These are phyloP conservation scores for Oryza meyeriana DNA, from an alignment of 176 grass and related monocot species.

Conservation along the genomic window DNA sequence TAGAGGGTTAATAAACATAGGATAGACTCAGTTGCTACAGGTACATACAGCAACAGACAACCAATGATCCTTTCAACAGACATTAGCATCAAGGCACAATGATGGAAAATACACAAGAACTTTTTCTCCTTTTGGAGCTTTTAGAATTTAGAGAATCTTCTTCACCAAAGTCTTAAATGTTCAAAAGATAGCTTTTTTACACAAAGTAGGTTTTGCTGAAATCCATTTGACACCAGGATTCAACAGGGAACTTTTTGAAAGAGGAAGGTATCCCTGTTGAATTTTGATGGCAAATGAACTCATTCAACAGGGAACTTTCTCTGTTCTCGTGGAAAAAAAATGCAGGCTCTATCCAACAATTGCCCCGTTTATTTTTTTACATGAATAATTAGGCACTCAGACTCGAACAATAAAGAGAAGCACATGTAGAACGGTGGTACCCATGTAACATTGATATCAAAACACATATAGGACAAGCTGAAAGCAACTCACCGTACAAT, in stretches of 20 bases:
- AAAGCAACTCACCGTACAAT: constrained; percentile 58
- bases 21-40: not conserved
- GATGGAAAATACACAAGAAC: too few species aligned
- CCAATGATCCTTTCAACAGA: not conserved
- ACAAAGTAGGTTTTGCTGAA: not conserved
- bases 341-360: not conserved
- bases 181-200: not conserved
- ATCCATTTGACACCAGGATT: not conserved
- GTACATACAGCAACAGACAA: not conserved
- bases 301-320: not conserved
- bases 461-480: not conserved
- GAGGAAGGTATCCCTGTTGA: not conserved
- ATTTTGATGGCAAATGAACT: not conserved
- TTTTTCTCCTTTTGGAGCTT: not conserved
- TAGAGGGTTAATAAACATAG: not conserved
- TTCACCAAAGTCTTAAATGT: not conserved
- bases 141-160: not conserved
- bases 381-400: not conserved
- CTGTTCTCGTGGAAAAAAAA: not conserved
- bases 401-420: not conserved
- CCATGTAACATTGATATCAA: not conserved
- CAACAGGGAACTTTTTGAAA: not conserved
- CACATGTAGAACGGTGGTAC: not conserved
- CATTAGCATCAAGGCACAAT: too few species aligned
- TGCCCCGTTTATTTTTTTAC: not conserved